A percentile compares a stretch with the other conserved stretches of the same genome.
Evolutionary conservation across 1,284 basidiomycete species (phyloP).

Genomic region (Exobasidium rhododendri): DNA sequence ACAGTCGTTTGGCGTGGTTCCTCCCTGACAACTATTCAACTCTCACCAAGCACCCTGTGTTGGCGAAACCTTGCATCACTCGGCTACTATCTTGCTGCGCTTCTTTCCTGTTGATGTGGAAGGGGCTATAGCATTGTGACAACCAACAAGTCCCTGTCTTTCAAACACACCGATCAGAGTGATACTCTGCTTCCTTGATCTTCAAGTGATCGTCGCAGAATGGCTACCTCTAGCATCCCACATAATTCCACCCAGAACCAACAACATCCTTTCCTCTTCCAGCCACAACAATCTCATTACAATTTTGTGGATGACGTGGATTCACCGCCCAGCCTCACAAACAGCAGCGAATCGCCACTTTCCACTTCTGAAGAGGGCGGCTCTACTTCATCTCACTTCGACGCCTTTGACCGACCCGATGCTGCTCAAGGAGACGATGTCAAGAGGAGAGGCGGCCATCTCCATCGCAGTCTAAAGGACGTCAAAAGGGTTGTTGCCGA

Average conservation of each 20-base stretch:
- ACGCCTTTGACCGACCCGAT: neutral
- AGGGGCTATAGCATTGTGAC: too few relatives aligned
- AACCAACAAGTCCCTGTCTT: too few relatives aligned
- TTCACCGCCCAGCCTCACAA: constrained; percentile 14
- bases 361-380: constrained; percentile 10
- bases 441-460: neutral
- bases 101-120: too few relatives aligned
- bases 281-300: neutral
- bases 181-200: too few relatives aligned
- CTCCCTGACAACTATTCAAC: too few relatives aligned
- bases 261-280: neutral
- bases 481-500: neutral
- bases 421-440: neutral
- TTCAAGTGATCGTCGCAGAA: too few relatives aligned
- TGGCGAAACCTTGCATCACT: too few relatives aligned
- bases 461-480: neutral
- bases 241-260: neutral
- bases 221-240: neutral
- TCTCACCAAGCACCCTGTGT: too few relatives aligned
- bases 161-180: too few relatives aligned
- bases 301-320: neutral
- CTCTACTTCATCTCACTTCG: neutral
- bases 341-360: constrained; percentile 16
- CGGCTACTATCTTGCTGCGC: too few relatives aligned
- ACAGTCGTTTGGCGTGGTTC: too few relatives aligned